Conservation (phyloP, 805 yeast species). For the Nakazawaea siamensis region DNA sequence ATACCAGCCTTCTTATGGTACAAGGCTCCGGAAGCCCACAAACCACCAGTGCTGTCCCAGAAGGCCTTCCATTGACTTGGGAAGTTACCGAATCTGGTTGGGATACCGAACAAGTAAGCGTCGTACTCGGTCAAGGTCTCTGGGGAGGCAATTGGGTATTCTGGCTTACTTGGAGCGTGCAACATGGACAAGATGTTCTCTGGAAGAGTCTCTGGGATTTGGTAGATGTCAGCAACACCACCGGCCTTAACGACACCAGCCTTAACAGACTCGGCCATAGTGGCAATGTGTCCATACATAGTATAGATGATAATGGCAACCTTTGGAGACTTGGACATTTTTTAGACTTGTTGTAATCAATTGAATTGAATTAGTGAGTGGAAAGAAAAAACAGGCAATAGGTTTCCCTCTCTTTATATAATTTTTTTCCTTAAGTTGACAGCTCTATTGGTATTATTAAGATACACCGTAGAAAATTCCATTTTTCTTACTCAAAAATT, state of each 20-base stretch:
- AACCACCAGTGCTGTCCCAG: constrained; percentile 69
- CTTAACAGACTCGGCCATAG: constrained; percentile 60
- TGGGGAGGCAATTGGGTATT: constrained; percentile 45
- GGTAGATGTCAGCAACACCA: constrained; percentile 66
- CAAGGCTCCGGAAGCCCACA: constrained; percentile 68
- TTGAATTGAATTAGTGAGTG: no score
- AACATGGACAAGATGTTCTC: constrained; percentile 49
- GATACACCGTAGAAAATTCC: no score
- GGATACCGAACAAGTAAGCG: constrained; percentile 73
- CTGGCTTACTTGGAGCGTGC: constrained; percentile 58
- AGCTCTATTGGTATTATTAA: no score
- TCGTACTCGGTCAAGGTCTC: constrained; percentile 57
- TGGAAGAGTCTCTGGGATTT: constrained; percentile 71
- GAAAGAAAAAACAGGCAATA: no score
- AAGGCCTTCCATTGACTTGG: constrained; percentile 73
- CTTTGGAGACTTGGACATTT: no score
- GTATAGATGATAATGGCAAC: constrained; percentile 40
- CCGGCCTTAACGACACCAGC: constrained; percentile 47
- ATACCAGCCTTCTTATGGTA: constrained; percentile 69
- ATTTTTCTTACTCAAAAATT: no score
- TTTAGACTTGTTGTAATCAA: no score
- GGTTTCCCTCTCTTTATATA: no score
- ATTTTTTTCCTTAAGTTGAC: no score
- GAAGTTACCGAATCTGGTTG: constrained; percentile 69
- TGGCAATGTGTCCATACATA: constrained; percentile 68